Base-by-base conservation (phyloP, 345 rosid genomes). In the Excoecaria cochinchinensis region DNA sequence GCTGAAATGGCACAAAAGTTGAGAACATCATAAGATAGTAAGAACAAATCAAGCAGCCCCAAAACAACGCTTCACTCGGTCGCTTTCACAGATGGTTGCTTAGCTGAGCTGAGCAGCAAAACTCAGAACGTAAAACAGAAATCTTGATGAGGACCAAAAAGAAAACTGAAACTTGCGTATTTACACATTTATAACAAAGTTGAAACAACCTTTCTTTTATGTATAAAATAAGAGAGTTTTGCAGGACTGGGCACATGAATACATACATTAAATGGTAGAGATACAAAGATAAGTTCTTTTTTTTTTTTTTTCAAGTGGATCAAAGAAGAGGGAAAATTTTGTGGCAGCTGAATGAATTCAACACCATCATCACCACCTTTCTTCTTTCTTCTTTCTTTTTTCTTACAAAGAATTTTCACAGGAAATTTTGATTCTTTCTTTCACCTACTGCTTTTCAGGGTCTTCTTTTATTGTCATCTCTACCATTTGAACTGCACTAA, bases 381-480 rank as follows among this genome's bases (percentile, higher is more conserved):
- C n/a, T n/a, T n/a, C n/a, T n/a, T n/a, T 56, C 67, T 76, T 62
- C 64, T 69, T 31, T 44, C 48, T 72, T 36, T 63, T 61, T 25
- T 8, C 59, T 51, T 59, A 31, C 74, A 74, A 74, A 66, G 80
- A 88, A 82, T 76, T 61, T 79, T 73, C 24, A 50, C 16, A 16
- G 57, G 77, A 83, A 84, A 87, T 60, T 63, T n/a, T 66, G 14
- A 11, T 64, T 13, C 16, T 57, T 25, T 53, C 31, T 22, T 17
- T 19, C 76, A 80, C 77, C 68, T 78, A 78, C 84, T 51, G 57
- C 71, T 68, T 86, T 81, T 95, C 95, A 12, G 90, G 89, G 9
- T 58, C 94, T 86, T 92, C 99, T 82, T 89, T 83, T 76, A 93
- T 89, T 81, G 82, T 95, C 99, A 92, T 89, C 70, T 86, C 94